phyloP scores from a whole-genome alignment of 2,329 filamentous ascomycete species.

The Colletotrichum lindemuthianum region DNA sequence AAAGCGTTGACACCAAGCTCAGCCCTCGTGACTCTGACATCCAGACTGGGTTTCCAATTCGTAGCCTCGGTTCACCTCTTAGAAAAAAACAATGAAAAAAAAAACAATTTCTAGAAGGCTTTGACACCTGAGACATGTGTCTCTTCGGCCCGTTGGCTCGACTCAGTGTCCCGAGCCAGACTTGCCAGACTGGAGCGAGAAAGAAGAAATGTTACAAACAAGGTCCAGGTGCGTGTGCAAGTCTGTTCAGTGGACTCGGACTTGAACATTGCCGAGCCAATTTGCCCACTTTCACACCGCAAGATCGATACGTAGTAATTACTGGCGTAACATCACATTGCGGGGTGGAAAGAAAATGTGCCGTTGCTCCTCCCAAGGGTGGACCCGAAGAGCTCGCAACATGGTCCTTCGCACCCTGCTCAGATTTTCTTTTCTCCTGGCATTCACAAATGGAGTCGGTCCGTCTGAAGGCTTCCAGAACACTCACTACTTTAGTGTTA shows the following conservation, averaged over 20 bases:
- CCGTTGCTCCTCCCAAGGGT: conserved; percentile 21
- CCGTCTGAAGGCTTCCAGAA: no score
- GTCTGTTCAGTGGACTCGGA: conserved; percentile 21
- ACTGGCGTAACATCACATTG: conserved; percentile 7
- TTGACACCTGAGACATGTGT: conserved; percentile 15
- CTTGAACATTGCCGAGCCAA: not conserved
- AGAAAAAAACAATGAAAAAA: not conserved
- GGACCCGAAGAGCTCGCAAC: conserved; percentile 1
- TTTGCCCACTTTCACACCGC: conserved; percentile 12
- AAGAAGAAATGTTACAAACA: no score
- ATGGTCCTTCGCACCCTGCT: no score
- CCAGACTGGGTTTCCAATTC: conserved; percentile 24
- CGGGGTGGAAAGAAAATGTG: not conserved
- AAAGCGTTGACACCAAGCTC: not conserved
- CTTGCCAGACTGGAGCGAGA: no score
- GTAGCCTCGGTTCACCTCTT: conserved; percentile 19
- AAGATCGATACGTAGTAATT: not conserved
- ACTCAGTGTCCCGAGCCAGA: no score
- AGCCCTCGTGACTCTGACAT: not conserved
- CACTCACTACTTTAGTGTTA: no score
- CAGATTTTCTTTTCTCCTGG: no score
- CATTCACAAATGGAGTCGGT: no score
- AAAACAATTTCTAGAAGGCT: not conserved
- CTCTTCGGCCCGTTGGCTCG: not conserved
- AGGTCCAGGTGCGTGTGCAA: not conserved